A percentile compares a stretch with the other conserved stretches of the same genome.
Conservation (phyloP, 225 moss, liverwort and hornwort genomes). For the Polytrichum formosum region DNA sequence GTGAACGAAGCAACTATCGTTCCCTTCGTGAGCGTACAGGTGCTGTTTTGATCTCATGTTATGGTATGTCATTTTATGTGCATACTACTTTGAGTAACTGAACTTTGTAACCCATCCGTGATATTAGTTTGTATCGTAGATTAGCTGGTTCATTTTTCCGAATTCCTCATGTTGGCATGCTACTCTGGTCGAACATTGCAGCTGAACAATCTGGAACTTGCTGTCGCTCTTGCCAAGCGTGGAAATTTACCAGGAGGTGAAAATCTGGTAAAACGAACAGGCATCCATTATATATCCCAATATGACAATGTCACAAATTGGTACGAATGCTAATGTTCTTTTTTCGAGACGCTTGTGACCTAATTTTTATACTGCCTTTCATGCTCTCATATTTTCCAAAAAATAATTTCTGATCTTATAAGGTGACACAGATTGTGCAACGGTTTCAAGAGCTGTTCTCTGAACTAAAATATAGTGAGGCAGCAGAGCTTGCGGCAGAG, state of each 20-base stretch:
- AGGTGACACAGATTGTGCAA: constrained; percentile 80
- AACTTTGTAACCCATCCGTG: no score
- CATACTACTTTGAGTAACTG: no score
- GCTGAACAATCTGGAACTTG: constrained; percentile 66
- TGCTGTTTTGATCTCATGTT: constrained; percentile 10
- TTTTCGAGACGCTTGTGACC: no score
- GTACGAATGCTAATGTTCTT: no score
- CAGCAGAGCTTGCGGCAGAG: constrained; percentile 97
- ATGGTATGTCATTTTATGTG: no score
- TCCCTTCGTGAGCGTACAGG: constrained; percentile 97
- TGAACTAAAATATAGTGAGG: constrained; percentile 98
- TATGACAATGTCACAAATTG: no score
- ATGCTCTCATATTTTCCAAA: no score
- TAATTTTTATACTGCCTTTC: no score
- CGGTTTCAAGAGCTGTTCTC: constrained; percentile 97
- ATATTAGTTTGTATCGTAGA: not conserved
- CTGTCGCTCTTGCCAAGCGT: constrained; percentile 65
- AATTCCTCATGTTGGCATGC: constrained; percentile 7
- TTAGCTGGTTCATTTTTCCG: constrained; percentile 11
- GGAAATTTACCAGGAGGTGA: constrained; percentile 70
- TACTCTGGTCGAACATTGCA: constrained; percentile 17
- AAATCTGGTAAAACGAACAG: constrained; percentile 38
- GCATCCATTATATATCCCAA: no score
- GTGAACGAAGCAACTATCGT: constrained; percentile 96
- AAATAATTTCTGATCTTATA: not conserved